A percentile compares a stretch with the other conserved stretches of the same genome.
These are phyloP conservation scores for Ramularia collo-cygni DNA, from an alignment of 2,329 filamentous ascomycete genomes.

Conservation along the genomic window DNA sequence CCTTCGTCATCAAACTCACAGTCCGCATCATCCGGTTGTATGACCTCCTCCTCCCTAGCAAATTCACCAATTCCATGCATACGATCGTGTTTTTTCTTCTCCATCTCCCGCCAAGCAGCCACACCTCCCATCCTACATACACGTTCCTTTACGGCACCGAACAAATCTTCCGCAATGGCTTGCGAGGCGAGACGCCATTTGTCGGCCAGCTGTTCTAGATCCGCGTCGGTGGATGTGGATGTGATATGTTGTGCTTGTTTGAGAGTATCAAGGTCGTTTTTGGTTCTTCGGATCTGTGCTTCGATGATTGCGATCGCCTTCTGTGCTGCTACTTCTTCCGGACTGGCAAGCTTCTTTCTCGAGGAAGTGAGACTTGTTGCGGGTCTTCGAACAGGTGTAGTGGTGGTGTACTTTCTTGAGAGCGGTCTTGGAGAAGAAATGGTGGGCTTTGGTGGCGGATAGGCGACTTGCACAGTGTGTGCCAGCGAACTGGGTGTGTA, in stretches of 20 bases:
- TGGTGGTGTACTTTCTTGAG: slow-evolving; percentile 4
- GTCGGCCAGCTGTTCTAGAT: slow-evolving; percentile 49
- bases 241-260: slow-evolving; percentile 50
- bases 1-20: slow-evolving; percentile 30
- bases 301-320: slow-evolving; percentile 23
- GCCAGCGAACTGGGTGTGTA: slow-evolving; percentile 27
- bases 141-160: slow-evolving; percentile 52
- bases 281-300: slow-evolving; percentile 34
- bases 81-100: slow-evolving; percentile 27
- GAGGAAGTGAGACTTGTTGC: slow-evolving; percentile 20
- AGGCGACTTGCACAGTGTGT: slow-evolving; percentile 18
- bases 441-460: not conserved
- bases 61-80: slow-evolving; percentile 23
- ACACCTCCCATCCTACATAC: slow-evolving; percentile 59
- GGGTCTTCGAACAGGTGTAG: slow-evolving; percentile 32
- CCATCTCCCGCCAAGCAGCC: slow-evolving; percentile 42
- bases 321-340: slow-evolving; percentile 21
- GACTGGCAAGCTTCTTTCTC: slow-evolving; percentile 16
- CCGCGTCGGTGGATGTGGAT: slow-evolving; percentile 40
- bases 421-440: not conserved
- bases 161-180: slow-evolving; percentile 61
- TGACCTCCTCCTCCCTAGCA: slow-evolving; percentile 28
- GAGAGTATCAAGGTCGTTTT: slow-evolving; percentile 44
- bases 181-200: slow-evolving; percentile 58
- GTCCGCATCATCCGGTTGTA: slow-evolving; percentile 30